Percentiles rank a stretch among this genome's conserved stretches.
Evolutionary conservation across 306 rosid genomes (phyloP).

Genomic region (Calophaca sinica): DNA sequence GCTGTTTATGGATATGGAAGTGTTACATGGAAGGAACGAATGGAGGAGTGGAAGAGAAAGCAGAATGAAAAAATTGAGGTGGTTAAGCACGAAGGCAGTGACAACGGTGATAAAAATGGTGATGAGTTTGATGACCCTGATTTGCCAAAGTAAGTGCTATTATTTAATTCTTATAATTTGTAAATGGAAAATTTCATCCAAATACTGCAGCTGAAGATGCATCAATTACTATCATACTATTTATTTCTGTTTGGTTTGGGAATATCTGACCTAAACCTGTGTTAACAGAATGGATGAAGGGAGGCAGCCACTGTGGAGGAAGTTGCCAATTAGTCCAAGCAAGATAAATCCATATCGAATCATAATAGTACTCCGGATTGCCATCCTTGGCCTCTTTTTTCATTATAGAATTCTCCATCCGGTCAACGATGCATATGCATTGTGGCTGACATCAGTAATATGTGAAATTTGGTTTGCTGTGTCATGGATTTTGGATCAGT

Average conservation of each 20-base stretch:
- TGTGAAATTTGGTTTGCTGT: conserved; percentile 97
- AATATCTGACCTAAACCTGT: conserved; percentile 20
- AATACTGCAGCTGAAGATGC: background rate
- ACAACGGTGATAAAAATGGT: conserved; percentile 52
- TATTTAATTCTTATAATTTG: conserved; percentile 12
- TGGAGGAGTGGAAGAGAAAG: conserved; percentile 92
- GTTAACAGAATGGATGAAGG: conserved; percentile 93
- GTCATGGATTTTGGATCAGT: conserved; percentile 93
- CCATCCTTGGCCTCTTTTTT: conserved; percentile 76
- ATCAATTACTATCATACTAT: background rate
- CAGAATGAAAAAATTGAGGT: conserved; percentile 78
- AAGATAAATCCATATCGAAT: conserved; percentile 89
- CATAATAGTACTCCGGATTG: conserved; percentile 75
- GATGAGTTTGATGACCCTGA: conserved; percentile 71
- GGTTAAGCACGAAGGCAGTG: conserved; percentile 66
- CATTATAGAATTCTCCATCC: conserved; percentile 94
- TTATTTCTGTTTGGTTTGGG: background rate
- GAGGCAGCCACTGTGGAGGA: conserved; percentile 88
- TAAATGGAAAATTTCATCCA: conserved; percentile 2
- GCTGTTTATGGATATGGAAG: conserved; percentile 92
- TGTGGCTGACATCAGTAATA: conserved; percentile 90
- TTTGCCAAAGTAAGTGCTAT: conserved; percentile 72
- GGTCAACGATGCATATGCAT: conserved; percentile 74
- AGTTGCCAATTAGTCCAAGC: conserved; percentile 86
- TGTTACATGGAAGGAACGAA: conserved; percentile 89